phyloP scores from a whole-genome alignment of 2,329 filamentous ascomycete species.

The Aulographum hederae region DNA sequence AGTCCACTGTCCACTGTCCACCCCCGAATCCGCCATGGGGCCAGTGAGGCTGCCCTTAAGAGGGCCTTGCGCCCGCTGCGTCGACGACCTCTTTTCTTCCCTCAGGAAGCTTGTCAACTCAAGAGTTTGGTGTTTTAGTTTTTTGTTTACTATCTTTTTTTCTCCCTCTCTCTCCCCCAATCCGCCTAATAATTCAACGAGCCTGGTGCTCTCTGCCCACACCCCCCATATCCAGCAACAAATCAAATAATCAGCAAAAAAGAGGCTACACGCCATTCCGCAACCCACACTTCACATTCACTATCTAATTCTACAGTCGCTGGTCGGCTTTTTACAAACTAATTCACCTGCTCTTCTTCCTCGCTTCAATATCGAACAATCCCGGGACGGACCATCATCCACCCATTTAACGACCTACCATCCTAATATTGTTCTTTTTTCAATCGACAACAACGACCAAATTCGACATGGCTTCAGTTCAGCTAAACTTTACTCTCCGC shows the following conservation, averaged over 20 bases:
- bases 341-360: conserved; percentile 32
- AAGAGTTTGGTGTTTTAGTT: conserved; percentile 28
- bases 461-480: conserved; percentile 61
- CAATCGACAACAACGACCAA: conserved; percentile 1
- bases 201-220: conserved; percentile 31
- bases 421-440: neutral
- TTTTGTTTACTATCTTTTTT: conserved; percentile 21
- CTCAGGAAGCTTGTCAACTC: conserved; percentile 30
- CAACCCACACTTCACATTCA: no score
- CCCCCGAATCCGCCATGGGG: no score
- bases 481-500: conserved; percentile 89
- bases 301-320: conserved; percentile 17
- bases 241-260: conserved; percentile 12
- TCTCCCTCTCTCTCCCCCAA: no score
- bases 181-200: no score
- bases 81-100: conserved; percentile 22
- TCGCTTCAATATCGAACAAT: no score
- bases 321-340: conserved; percentile 20
- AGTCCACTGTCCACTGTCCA: no score
- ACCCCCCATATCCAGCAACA: conserved; percentile 8
- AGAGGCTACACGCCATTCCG: conserved; percentile 6
- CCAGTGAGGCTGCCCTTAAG: no score
- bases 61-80: no score
- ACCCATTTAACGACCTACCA: conserved; percentile 4
- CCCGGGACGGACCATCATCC: no score